Evolutionary conservation across 1,284 basidiomycete species (phyloP).

Genomic region (Naganishia liquefaciens): DNA sequence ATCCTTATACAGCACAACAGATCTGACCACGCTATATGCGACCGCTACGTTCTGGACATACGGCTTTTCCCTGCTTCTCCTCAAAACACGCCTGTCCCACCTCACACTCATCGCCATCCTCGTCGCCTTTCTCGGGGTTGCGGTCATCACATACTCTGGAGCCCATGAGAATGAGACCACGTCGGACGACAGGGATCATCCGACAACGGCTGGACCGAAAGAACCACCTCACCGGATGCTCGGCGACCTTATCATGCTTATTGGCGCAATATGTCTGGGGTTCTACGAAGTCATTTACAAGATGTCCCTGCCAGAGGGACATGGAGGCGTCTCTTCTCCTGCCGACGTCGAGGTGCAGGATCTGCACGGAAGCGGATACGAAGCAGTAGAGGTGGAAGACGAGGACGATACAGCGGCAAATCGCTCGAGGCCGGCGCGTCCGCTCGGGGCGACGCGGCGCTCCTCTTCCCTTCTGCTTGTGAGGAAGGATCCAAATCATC

Average conservation of each 20-base stretch:
- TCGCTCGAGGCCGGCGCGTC: neutral
- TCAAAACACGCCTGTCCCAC: slow-evolving; percentile 45
- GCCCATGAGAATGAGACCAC: slow-evolving; percentile 26
- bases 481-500: neutral
- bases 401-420: slow-evolving; percentile 3
- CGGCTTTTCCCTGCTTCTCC: slow-evolving; percentile 47
- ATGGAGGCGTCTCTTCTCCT: slow-evolving; percentile 40
- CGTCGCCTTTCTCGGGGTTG: slow-evolving; percentile 50
- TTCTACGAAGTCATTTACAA: slow-evolving; percentile 56
- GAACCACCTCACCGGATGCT: slow-evolving; percentile 40
- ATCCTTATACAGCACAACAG: slow-evolving; percentile 26
- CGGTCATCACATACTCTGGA: slow-evolving; percentile 48
- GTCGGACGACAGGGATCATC: neutral
- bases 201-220: neutral
- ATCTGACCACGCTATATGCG: slow-evolving; percentile 34
- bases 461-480: slow-evolving; percentile 9
- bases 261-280: slow-evolving; percentile 50
- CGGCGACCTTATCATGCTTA: slow-evolving; percentile 52
- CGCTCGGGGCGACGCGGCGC: neutral
- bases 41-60: slow-evolving; percentile 36
- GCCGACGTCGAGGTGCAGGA: slow-evolving; percentile 9
- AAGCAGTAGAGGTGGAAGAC: slow-evolving; percentile 20
- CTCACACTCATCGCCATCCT: slow-evolving; percentile 46
- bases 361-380: slow-evolving; percentile 4
- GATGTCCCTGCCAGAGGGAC: slow-evolving; percentile 49